Percentiles rank a stretch among this genome's conserved stretches.
Evolutionary conservation across 176 grass and related monocot genomes (phyloP).

Genomic region (Carex pumila): DNA sequence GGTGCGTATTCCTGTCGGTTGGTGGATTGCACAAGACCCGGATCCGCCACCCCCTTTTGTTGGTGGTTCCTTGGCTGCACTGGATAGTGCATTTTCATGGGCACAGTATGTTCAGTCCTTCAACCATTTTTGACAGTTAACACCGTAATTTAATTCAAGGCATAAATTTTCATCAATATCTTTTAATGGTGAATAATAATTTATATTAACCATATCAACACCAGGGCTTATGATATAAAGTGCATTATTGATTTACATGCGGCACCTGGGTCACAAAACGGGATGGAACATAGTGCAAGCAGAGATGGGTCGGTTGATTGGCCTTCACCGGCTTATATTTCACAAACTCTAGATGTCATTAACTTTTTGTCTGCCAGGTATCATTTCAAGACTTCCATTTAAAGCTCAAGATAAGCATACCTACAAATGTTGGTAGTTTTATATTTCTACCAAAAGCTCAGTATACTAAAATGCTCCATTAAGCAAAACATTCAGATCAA

Average conservation of each 20-base stretch:
- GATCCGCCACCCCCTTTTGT: slow-evolving; percentile 74
- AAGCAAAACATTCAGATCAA: not conserved
- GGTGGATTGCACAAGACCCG: slow-evolving; percentile 91
- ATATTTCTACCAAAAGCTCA: not conserved
- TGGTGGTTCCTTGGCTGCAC: slow-evolving; percentile 57
- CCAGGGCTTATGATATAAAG: slow-evolving; percentile 68
- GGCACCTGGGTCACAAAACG: slow-evolving; percentile 84
- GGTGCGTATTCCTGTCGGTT: slow-evolving; percentile 87
- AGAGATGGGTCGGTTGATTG: slow-evolving; percentile 81
- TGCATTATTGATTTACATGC: slow-evolving; percentile 97
- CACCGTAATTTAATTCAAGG: slow-evolving; percentile 9
- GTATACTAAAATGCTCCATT: not conserved
- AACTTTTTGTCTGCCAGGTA: slow-evolving; percentile 75
- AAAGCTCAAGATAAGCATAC: not conserved
- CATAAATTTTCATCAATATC: not conserved
- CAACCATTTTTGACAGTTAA: slow-evolving; percentile 31
- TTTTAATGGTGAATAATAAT: slow-evolving; percentile 10
- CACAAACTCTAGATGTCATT: slow-evolving; percentile 64
- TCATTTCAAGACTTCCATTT: slow-evolving; percentile 13
- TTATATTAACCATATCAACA: slow-evolving; percentile 23
- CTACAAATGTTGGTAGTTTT: not conserved
- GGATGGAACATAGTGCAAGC: slow-evolving; percentile 88
- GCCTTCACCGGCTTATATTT: slow-evolving; percentile 49
- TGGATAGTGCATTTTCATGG: slow-evolving; percentile 79
- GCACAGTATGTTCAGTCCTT: slow-evolving; percentile 71